Base-by-base conservation (phyloP, 768 basidiomycete species). In the Baorangia bicolor region DNA sequence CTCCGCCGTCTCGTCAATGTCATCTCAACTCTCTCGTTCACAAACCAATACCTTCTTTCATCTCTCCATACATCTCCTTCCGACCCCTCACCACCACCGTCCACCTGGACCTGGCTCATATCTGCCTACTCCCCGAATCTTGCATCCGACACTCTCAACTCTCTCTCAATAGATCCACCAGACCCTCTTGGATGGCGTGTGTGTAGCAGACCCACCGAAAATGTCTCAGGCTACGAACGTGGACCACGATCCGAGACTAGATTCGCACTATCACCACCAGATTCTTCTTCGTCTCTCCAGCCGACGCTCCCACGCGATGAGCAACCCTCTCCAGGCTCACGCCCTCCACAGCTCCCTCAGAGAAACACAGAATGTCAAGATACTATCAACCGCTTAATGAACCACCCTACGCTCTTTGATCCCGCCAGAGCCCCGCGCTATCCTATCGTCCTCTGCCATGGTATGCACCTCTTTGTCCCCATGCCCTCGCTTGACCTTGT, bases 361-460 rank as follows among this genome's bases (percentile, higher is more conserved):
- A 65, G 57, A 45, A 58, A 58, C 30, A 21, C 57, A 30, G 31
- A 55, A 38, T 4, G 18, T n/a, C 67, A 69, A 30, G 87, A 86
- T 61, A 74, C 69, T 14, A 85, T 92, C 5, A 88, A 89, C 69
- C 78, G 78, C 49, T 74, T 98, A 5, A 83, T 97, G 63, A 75
- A 77, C 44, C 85, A 91, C 63, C 92, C 95, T 4, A 78, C 84
- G 0, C 77, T 98, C 28, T 89, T 82, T 61, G 83, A 94, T 58
- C 92, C 92, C 1, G 61, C 88, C 4, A 81, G 91, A 60, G 80
- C 79, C 5, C 94, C 97, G 2, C 85, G 96, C 7, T 85, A 92
- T 70, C 93, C 94, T 2, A 87, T 99, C 53, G 93, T 96, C 4
- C 80, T 98, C n/a, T 97, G 93, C 67, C 96, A 99, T 74, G 96